Evolutionary conservation across 2,329 filamentous ascomycete species (phyloP).

Genomic region (Penicillium corylophilum): DNA sequence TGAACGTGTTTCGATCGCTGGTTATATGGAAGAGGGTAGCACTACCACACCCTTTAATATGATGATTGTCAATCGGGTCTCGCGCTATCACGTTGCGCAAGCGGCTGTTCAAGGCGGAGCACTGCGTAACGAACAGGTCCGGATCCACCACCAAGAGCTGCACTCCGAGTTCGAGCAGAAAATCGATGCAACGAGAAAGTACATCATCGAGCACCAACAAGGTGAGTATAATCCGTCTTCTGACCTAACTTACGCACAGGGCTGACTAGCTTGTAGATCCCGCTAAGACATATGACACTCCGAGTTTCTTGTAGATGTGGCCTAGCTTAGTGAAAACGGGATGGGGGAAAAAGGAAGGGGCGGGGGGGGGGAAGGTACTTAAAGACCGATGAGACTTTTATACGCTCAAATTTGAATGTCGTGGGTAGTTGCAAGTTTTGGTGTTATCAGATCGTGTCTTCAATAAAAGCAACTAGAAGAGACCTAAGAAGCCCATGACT

Average conservation of each 20-base stretch:
- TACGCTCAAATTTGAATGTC: neutral
- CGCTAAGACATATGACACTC: conserved; percentile 48
- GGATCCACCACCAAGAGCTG: conserved; percentile 46
- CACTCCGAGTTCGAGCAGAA: conserved; percentile 50
- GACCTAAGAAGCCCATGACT: neutral
- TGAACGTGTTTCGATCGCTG: conserved; percentile 56
- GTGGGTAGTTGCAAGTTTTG: neutral
- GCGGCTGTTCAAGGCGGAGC: conserved; percentile 53
- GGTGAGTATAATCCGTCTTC: conserved; percentile 41
- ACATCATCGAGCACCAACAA: conserved; percentile 54
- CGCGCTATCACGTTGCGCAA: conserved; percentile 59
- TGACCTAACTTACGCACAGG: neutral
- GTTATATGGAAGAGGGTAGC: conserved; percentile 64
- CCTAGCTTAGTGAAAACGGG: neutral
- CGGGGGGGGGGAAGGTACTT: neutral
- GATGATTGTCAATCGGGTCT: conserved; percentile 64
- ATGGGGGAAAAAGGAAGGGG: neutral
- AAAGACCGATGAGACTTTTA: neutral
- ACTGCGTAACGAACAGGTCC: conserved; percentile 50
- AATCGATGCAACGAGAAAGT: conserved; percentile 52
- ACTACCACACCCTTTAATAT: conserved; percentile 70
- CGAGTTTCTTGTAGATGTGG: neutral
- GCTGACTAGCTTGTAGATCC: conserved; percentile 43
- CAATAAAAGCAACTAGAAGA: neutral
- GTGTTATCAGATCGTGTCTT: neutral